Percentiles rank a stretch among this genome's conserved stretches.
phyloP scores from a whole-genome alignment of 2,329 filamentous ascomycete genomes.

The Ceratocystis papillata region DNA sequence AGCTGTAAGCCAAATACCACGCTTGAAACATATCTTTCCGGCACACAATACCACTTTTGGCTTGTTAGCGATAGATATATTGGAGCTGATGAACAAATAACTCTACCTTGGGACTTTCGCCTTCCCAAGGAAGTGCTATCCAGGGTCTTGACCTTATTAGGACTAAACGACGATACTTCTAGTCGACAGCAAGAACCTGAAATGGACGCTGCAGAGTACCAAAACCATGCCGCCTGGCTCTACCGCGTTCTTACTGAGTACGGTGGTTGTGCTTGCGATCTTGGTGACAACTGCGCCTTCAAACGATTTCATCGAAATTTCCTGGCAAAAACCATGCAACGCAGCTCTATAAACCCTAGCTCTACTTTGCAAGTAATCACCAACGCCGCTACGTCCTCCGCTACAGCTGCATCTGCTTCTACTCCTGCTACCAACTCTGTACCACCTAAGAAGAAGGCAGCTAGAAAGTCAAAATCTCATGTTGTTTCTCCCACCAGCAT shows the following conservation, averaged over 20 bases:
- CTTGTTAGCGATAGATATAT: slow-evolving; percentile 75
- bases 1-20: slow-evolving; percentile 87
- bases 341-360: slow-evolving; percentile 24
- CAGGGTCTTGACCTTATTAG: slow-evolving; percentile 49
- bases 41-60: slow-evolving; percentile 77
- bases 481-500: slow-evolving; percentile 53
- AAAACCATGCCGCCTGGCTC: slow-evolving; percentile 52
- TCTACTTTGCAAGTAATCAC: slow-evolving; percentile 25
- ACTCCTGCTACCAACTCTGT: not conserved
- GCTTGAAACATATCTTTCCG: slow-evolving; percentile 74
- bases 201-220: slow-evolving; percentile 50
- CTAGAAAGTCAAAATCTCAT: slow-evolving; percentile 44
- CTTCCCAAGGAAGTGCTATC: slow-evolving; percentile 45
- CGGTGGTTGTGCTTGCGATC: slow-evolving; percentile 65
- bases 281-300: slow-evolving; percentile 53
- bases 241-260: slow-evolving; percentile 63
- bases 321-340: slow-evolving; percentile 37
- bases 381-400: not conserved
- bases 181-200: slow-evolving; percentile 40
- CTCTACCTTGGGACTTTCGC: slow-evolving; percentile 56
- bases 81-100: slow-evolving; percentile 51
- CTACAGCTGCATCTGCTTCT: not conserved
- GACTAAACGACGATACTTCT: slow-evolving; percentile 50
- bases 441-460: slow-evolving; percentile 38
- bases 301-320: slow-evolving; percentile 50